Evolutionary conservation across 2,329 filamentous ascomycete species (phyloP).

Genomic region (Aschersonia sp.): DNA sequence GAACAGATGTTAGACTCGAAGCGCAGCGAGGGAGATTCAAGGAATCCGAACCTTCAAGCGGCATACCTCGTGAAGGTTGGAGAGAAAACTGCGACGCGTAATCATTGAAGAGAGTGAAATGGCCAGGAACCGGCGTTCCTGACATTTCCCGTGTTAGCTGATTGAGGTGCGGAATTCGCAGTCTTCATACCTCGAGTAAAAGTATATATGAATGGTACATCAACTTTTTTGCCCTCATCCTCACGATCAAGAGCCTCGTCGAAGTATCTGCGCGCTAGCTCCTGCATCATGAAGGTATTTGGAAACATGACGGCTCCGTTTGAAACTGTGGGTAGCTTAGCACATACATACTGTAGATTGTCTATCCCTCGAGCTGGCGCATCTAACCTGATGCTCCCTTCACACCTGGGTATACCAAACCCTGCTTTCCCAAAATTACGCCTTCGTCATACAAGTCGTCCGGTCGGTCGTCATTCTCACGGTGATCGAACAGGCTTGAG

Average conservation of each 20-base stretch:
- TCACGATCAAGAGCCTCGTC: slow-evolving; percentile 7
- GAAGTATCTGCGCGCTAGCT: slow-evolving; percentile 5
- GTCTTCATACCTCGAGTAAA: slow-evolving; percentile 4
- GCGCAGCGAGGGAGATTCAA: too few relatives aligned
- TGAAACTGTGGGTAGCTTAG: slow-evolving; percentile 1
- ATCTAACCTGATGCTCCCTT: background rate
- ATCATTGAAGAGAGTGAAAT: too few relatives aligned
- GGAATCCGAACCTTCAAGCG: too few relatives aligned
- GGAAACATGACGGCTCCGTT: slow-evolving; percentile 10
- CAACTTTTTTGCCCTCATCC: slow-evolving; percentile 2
- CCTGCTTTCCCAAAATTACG: slow-evolving; percentile 3
- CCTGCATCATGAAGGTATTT: slow-evolving; percentile 9
- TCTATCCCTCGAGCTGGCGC: background rate
- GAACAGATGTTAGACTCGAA: too few relatives aligned
- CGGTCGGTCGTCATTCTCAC: background rate
- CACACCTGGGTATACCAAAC: slow-evolving; percentile 6
- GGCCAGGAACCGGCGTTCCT: too few relatives aligned
- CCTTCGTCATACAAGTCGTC: slow-evolving; percentile 4
- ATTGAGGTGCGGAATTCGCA: too few relatives aligned
- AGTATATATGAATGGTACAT: slow-evolving; percentile 6
- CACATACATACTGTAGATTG: too few relatives aligned
- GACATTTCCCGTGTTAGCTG: too few relatives aligned
- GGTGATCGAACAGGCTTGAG: slow-evolving; percentile 4
- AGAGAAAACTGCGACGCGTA: too few relatives aligned
- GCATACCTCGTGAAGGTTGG: too few relatives aligned